Conservation (phyloP, 2,329 filamentous ascomycete species). For the Lachnellula subtilissima region DNA sequence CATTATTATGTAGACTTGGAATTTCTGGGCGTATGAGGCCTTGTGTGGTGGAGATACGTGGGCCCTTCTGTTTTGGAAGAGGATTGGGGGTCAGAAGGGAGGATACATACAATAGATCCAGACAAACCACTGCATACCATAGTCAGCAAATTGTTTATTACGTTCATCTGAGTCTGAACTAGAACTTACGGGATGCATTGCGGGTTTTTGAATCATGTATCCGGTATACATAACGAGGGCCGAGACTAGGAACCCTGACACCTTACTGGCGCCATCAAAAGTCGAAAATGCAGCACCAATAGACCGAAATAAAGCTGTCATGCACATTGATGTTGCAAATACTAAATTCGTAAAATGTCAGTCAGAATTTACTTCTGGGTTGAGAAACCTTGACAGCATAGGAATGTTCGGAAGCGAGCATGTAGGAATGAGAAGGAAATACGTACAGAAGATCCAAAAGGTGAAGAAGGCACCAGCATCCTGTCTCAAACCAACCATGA, state of each 20-base stretch:
- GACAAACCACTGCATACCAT: slow-evolving; percentile 43
- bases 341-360: slow-evolving; percentile 24
- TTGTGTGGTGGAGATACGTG: neutral
- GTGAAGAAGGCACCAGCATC: slow-evolving; percentile 56
- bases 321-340: slow-evolving; percentile 47
- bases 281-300: slow-evolving; percentile 51
- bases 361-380: neutral
- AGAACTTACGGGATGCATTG: slow-evolving; percentile 47
- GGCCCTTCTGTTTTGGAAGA: neutral
- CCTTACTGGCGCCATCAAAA: slow-evolving; percentile 56
- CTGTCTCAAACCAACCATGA: slow-evolving; percentile 54
- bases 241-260: slow-evolving; percentile 46
- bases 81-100: neutral
- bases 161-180: neutral
- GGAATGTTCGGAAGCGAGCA: too few species aligned
- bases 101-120: slow-evolving; percentile 44
- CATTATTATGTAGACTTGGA: neutral
- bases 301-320: slow-evolving; percentile 55
- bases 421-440: slow-evolving; percentile 21
- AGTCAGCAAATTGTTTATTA: neutral
- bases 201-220: slow-evolving; percentile 55
- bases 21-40: neutral
- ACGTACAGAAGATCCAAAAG: slow-evolving; percentile 45
- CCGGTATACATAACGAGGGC: slow-evolving; percentile 58
- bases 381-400: too few species aligned